Percentiles rank a stretch among this genome's conserved stretches.
These are phyloP conservation scores for Phlegmacium glaucopus DNA, from an alignment of 768 basidiomycete species.

Conservation along the genomic window DNA sequence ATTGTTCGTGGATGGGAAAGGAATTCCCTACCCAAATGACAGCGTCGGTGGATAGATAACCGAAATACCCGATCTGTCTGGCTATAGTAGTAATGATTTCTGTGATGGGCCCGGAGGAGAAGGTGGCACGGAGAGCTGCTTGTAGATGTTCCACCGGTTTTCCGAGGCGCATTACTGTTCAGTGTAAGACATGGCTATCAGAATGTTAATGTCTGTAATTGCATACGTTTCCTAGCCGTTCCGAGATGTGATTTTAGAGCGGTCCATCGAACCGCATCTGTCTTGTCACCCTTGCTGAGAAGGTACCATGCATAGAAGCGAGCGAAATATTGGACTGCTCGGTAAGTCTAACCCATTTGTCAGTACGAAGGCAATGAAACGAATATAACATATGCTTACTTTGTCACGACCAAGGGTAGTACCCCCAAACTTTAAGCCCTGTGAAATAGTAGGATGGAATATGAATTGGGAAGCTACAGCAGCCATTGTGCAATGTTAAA, in stretches of 20 bases:
- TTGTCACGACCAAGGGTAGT: conserved; percentile 93
- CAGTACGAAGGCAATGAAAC: background rate
- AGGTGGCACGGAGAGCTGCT: conserved; percentile 72
- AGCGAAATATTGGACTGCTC: conserved; percentile 87
- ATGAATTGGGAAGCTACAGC: conserved; percentile 70
- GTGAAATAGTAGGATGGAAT: conserved; percentile 79
- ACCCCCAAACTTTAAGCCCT: conserved; percentile 68
- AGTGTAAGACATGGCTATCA: no score
- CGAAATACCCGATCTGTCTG: conserved; percentile 85
- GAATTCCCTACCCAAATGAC: conserved; percentile 71
- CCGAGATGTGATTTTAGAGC: conserved; percentile 86
- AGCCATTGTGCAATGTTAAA: conserved; percentile 33
- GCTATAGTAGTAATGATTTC: conserved; percentile 80
- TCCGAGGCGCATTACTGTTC: conserved; percentile 83
- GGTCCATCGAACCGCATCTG: conserved; percentile 72
- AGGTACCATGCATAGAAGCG: conserved; percentile 87
- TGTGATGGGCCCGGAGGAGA: conserved; percentile 48
- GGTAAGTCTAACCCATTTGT: conserved; percentile 61
- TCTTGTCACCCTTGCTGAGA: conserved; percentile 62
- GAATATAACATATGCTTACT: conserved; percentile 36
- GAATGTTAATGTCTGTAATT: background rate
- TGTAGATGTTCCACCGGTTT: conserved; percentile 95
- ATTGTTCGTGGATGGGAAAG: background rate
- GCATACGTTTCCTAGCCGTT: conserved; percentile 79
- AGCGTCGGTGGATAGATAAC: conserved; percentile 80